Conservation (phyloP, 495 filamentous ascomycete genomes). For the Clavariopsis aquatica region DNA sequence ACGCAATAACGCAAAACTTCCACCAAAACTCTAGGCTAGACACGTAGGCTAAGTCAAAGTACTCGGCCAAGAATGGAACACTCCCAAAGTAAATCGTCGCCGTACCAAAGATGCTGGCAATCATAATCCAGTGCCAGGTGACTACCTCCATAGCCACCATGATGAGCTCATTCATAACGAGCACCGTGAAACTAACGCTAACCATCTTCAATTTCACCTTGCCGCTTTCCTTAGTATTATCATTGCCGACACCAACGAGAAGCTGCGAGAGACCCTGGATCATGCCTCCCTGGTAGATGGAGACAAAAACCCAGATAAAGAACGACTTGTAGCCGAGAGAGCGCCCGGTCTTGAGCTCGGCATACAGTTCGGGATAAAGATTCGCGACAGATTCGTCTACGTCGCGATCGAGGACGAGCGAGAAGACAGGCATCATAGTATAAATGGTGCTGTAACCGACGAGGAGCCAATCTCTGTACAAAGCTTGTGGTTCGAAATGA, state of each 20-base stretch:
- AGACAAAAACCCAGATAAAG: conserved; percentile 94
- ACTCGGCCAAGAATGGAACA: conserved; percentile 82
- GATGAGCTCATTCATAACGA: conserved; percentile 90
- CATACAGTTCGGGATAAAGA: conserved; percentile 96
- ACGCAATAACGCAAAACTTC: conserved; percentile 77
- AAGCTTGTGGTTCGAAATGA: conserved; percentile 85
- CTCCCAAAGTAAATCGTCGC: conserved; percentile 74
- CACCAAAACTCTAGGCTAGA: conserved; percentile 80
- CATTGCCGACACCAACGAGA: conserved; percentile 70
- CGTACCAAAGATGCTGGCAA: conserved; percentile 78
- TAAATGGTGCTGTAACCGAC: conserved; percentile 97
- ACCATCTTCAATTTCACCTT: conserved; percentile 78
- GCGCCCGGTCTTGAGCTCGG: conserved; percentile 82
- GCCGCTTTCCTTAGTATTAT: conserved; percentile 40
- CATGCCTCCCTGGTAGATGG: conserved; percentile 89
- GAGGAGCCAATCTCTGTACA: conserved; percentile 95
- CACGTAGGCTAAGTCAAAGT: conserved; percentile 86
- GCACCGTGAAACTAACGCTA: conserved; percentile 84
- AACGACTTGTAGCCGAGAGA: conserved; percentile 90
- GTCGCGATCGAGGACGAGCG: conserved; percentile 92
- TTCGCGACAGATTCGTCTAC: conserved; percentile 91
- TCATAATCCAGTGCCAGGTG: conserved; percentile 97
- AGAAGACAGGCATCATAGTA: conserved; percentile 92
- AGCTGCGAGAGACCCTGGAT: conserved; percentile 93
- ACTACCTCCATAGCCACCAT: conserved; percentile 97